Evolutionary conservation across 2,329 filamentous ascomycete genomes (phyloP).

Genomic region (Stachybotrys echinatus): DNA sequence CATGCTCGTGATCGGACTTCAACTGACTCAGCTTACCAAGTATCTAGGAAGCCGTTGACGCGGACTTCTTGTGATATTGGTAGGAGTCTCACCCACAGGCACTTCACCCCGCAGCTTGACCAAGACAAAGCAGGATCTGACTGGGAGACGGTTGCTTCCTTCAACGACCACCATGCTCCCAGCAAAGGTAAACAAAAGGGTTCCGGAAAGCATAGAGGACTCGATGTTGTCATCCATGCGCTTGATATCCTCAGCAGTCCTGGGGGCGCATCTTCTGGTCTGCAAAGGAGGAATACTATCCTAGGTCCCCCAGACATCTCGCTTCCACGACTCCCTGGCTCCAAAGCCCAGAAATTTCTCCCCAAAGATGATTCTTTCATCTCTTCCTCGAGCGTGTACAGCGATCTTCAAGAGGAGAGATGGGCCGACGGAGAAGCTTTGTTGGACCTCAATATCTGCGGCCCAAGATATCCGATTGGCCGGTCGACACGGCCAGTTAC

Average conservation of each 20-base stretch:
- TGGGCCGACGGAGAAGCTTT: constrained; percentile 4
- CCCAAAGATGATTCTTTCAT: constrained; percentile 14
- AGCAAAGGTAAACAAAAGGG: background rate
- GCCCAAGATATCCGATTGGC: background rate
- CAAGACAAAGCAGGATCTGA: constrained; percentile 18
- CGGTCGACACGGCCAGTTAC: background rate
- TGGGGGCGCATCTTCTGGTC: background rate
- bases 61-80: background rate
- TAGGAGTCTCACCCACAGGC: background rate
- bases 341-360: constrained; percentile 8
- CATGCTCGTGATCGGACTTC: constrained; percentile 1
- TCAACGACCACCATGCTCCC: constrained; percentile 14
- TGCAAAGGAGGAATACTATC: constrained; percentile 3
- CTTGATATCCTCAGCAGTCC: background rate
- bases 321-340: background rate
- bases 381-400: constrained; percentile 21
- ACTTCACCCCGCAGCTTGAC: constrained; percentile 3
- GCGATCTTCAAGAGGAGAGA: constrained; percentile 9
- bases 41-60: constrained; percentile 9
- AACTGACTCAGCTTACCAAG: background rate
- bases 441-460: background rate
- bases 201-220: background rate
- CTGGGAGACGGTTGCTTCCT: constrained; percentile 22
- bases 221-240: background rate
- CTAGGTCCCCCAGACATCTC: constrained; percentile 5